A percentile compares a stretch with the other conserved stretches of the same genome.
Evolutionary conservation across 495 filamentous ascomycete genomes (phyloP).

Genomic region (Pyronema omphalodes): DNA sequence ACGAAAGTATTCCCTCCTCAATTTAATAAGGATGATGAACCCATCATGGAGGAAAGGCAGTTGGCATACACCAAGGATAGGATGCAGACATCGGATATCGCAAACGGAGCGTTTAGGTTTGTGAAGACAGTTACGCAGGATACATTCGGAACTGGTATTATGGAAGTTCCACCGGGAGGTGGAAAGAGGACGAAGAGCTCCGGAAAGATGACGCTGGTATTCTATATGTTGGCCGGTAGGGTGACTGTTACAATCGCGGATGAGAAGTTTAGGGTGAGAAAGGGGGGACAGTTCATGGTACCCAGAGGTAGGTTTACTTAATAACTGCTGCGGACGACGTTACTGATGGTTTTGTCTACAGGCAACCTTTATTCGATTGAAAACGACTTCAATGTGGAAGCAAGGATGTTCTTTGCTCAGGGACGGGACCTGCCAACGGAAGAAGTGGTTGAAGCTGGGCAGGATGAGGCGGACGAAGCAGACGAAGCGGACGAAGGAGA

Average conservation of each 20-base stretch:
- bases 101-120: conserved; percentile 58
- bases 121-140: conserved; percentile 67
- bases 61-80: conserved; percentile 59
- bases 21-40: conserved; percentile 34
- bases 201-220: conserved; percentile 85
- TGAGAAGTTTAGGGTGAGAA: conserved; percentile 64
- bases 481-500: neutral
- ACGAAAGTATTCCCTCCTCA: conserved; percentile 36
- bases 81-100: conserved; percentile 57
- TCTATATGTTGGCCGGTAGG: conserved; percentile 66
- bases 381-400: conserved; percentile 48
- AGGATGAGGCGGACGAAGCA: neutral
- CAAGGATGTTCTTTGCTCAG: conserved; percentile 71
- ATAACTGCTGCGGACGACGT: neutral
- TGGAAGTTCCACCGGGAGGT: conserved; percentile 65
- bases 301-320: conserved; percentile 59
- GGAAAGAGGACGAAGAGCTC: conserved; percentile 78
- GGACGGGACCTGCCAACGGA: conserved; percentile 35
- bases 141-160: conserved; percentile 74
- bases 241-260: conserved; percentile 61
- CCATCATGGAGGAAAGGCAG: conserved; percentile 41
- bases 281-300: conserved; percentile 80
- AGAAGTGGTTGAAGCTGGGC: neutral
- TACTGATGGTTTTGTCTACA: conserved; percentile 21
- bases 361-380: conserved; percentile 72